Evolutionary conservation across 495 filamentous ascomycete species (phyloP).

Genomic region (Talaromyces thailandensis): DNA sequence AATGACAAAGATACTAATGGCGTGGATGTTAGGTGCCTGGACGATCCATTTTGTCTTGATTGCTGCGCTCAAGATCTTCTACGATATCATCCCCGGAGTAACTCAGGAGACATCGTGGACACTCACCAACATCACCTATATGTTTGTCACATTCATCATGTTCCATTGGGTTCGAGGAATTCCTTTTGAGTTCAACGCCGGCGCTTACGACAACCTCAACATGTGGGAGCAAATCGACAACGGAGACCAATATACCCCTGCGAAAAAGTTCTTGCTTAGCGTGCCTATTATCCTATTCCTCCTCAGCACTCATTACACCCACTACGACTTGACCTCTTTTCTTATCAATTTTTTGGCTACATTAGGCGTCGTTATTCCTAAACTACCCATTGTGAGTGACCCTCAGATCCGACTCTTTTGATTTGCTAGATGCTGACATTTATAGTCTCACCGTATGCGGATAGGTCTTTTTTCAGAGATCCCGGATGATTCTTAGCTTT

Average conservation of each 20-base stretch:
- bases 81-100: conserved; percentile 87
- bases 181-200: conserved; percentile 98
- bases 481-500: conserved; percentile 32
- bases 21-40: conserved; percentile 67
- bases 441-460: conserved; percentile 39
- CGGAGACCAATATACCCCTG: conserved; percentile 94
- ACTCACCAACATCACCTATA: conserved; percentile 96
- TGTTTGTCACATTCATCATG: conserved; percentile 98
- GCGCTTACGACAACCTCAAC: conserved; percentile 97
- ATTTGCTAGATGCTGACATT: conserved; percentile 14
- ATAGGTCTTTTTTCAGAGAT: conserved; percentile 39
- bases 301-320: conserved; percentile 95
- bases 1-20: conserved; percentile 8
- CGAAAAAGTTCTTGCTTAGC: conserved; percentile 94
- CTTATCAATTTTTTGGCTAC: conserved; percentile 93
- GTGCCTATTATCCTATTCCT: conserved; percentile 93
- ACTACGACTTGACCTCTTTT: conserved; percentile 94
- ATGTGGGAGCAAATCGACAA: conserved; percentile 99
- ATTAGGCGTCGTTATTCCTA: conserved; percentile 86
- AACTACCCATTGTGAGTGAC: conserved; percentile 78
- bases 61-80: conserved; percentile 81
- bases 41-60: conserved; percentile 93
- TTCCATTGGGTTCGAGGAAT: conserved; percentile 98
- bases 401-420: background rate
- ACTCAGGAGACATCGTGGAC: conserved; percentile 98